Evolutionary conservation across 2,329 filamentous ascomycete species (phyloP), one percentile per base, ranked within the genome.

Genomic region (Lachnellula willkommii): DNA sequence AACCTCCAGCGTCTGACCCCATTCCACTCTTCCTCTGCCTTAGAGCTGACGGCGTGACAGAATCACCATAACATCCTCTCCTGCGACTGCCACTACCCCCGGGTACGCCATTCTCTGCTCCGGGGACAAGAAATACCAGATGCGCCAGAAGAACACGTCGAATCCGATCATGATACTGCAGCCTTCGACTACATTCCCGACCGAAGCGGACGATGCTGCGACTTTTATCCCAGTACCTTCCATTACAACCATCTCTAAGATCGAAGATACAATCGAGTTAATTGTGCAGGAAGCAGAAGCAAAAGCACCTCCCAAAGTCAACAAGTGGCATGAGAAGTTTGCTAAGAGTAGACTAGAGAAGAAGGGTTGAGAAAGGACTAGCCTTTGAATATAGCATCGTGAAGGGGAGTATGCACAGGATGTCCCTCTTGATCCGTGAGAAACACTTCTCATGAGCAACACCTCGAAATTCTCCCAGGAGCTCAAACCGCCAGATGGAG

Each of bases 111-210:
- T 84, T 43, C 75, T 86, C 53, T 77, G 73, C 62, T 76, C 77
- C 1, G 76, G 75, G 3, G 69, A 73, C 52, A 78, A 77, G 62
- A 79, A 77, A 15, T 87, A 84, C 70, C 75, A 76, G 5, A 74
- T 87, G 47, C 80, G 80, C 32, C 83, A 86, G 65, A 86, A 86
- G 68, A 86, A 85, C 68, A 85, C 83, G 0, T 87, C 83, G 47
- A 87, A 87, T 66, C 79, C 80, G n/a, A 74, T 87, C 47, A 79
- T 85, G 63, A 68, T 87, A 3, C 72, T 86, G 35, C 67, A 72
- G 26, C 71, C 75, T 17, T 68, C 67, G 5, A 40, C 43, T 0
- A 65, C 64, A 1, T 28, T 46, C 2, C 60, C 64, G 8, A 59
- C 63, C 22, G 55, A 61, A 15, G 53, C 55, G 14, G 66, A 67